A percentile compares a stretch with the other conserved stretches of the same genome.
These are phyloP conservation scores for Candida pseudofarinosa DNA, from an alignment of 805 yeast species.

Conservation along the genomic window DNA sequence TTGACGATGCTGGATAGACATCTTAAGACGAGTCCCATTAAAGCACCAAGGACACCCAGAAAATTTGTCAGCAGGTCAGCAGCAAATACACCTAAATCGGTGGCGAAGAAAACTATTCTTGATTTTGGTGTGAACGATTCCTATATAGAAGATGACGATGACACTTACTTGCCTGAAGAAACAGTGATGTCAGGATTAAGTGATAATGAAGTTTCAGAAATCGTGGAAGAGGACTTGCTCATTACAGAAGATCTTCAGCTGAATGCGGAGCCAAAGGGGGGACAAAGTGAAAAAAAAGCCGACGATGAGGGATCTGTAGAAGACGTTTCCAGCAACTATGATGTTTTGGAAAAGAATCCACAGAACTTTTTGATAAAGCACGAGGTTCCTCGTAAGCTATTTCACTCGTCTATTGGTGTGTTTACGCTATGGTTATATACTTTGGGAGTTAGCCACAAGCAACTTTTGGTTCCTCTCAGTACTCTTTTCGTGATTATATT, in stretches of 20 bases:
- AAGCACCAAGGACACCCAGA: conserved; percentile 7
- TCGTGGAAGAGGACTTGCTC: conserved; percentile 10
- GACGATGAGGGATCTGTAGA: not conserved
- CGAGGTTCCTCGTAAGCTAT: conserved; percentile 82
- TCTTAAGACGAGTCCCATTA: conserved; percentile 1
- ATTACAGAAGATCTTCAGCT: conserved; percentile 7
- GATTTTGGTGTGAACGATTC: conserved; percentile 22
- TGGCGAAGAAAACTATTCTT: conserved; percentile 14
- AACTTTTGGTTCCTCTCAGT: conserved; percentile 58
- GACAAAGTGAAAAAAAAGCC: conserved; percentile 5
- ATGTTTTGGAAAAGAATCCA: conserved; percentile 1
- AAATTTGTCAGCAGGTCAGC: conserved; percentile 1
- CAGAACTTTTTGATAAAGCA: conserved; percentile 59
- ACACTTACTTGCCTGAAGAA: conserved; percentile 27
- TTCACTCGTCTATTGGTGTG: conserved; percentile 88
- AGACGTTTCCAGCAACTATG: not conserved
- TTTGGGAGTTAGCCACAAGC: conserved; percentile 49
- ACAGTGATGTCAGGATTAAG: conserved; percentile 16
- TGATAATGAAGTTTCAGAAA: conserved; percentile 14
- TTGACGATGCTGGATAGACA: not conserved
- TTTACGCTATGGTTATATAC: conserved; percentile 72
- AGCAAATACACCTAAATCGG: conserved; percentile 10
- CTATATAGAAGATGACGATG: conserved; percentile 37
- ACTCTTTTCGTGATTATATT: conserved; percentile 55
- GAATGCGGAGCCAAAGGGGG: not conserved